Conservation (phyloP, 164 flowering plant species). For the Vitis labrusca region DNA sequence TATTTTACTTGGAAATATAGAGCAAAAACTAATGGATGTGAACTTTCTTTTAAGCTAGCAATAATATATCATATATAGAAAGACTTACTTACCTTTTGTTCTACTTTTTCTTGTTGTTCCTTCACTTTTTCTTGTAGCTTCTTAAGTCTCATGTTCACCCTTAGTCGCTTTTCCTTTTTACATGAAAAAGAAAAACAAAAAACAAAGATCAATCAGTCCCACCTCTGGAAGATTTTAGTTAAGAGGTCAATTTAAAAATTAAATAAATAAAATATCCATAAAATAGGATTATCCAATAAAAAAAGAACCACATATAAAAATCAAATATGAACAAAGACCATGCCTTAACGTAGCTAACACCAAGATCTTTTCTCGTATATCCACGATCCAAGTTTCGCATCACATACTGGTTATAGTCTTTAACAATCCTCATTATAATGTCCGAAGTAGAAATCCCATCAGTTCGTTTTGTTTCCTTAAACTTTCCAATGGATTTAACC, state of each 20-base stretch:
- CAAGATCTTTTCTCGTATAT: constrained; percentile 89
- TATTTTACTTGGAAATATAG: no score
- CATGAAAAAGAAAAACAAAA: neutral
- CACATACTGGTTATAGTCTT: constrained; percentile 94
- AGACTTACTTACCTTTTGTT: constrained; percentile 31
- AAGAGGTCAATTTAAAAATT: neutral
- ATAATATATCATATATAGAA: neutral
- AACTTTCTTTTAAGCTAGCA: no score
- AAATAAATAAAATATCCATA: neutral
- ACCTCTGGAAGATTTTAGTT: neutral
- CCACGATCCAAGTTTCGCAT: constrained; percentile 96
- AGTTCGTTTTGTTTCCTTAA: constrained; percentile 81
- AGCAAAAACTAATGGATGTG: no score
- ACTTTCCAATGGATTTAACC: constrained; percentile 76
- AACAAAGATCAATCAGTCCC: constrained; percentile 8
- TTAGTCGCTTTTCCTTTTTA: constrained; percentile 81
- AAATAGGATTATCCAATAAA: neutral
- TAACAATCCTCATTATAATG: constrained; percentile 85
- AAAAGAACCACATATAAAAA: neutral
- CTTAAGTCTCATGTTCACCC: constrained; percentile 84
- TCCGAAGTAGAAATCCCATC: constrained; percentile 92
- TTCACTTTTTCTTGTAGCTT: constrained; percentile 90
- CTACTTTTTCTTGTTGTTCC: constrained; percentile 92
- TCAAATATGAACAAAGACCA: constrained; percentile 5
- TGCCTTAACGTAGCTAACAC: constrained; percentile 95